Evolutionary conservation across 805 yeast species (phyloP), one percentile per base, ranked within the genome.

Genomic region (Zygoascus flipseniorum): DNA sequence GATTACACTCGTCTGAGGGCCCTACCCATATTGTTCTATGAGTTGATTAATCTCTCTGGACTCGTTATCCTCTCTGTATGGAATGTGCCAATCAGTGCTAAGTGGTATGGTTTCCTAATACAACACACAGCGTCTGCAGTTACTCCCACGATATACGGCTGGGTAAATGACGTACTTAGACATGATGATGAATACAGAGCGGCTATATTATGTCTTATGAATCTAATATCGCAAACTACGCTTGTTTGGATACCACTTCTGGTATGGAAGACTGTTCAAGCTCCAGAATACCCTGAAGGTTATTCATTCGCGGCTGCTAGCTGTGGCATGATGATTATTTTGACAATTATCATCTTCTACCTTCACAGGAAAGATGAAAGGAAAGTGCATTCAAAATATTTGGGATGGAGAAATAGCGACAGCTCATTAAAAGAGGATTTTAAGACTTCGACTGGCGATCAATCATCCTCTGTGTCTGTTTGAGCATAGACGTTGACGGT

Each of bases 81-180:
- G 85, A 52, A 75, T 51, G 77, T 80, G 13, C 74, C 79, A 1
- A 79, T 77, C 57, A 58, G 73, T 11, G 81, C 81, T 8, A 80
- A 79, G 62, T 79, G 83, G 83, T 81, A 79, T 68, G 85, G 81
- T 1, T 81, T 74, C 67, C 71, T 77, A 63, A 63, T 79, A 45
- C 81, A 77, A 58, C 80, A 78, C 62, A 73, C 76, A 51, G 82
- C 82, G 8, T 76, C 81, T 79, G 80, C 83, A 13, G 76, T 76
- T 76, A 81, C 84, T 2, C 78, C 83, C 0, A 80, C 78, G 0
- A 64, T 78, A 31, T 81, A 79, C 62, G 75, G 81, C 16, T 81
- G 83, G 82, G 75, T 74, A 51, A 77, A 77, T 58, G 83, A 79
- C 64, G 77, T 79, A 44, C 73, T 79, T 52, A 71, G 83, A 50